A percentile compares a stretch with the other conserved stretches of the same genome.
These are phyloP conservation scores for Nicotiana paniculata DNA, from an alignment of 257 asterid species.

Conservation along the genomic window DNA sequence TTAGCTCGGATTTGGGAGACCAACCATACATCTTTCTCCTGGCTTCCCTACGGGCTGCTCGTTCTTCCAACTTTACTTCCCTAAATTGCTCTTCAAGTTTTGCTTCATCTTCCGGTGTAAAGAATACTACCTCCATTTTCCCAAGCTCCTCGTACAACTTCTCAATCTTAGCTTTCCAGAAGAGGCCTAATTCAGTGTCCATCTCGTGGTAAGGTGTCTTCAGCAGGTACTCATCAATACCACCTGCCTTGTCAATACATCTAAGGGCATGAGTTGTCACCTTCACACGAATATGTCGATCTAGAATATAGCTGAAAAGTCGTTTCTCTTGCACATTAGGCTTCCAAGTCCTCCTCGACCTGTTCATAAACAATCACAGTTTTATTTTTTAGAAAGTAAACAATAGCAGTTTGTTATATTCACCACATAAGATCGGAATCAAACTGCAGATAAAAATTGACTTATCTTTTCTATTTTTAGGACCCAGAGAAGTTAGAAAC, in stretches of 20 bases:
- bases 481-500: neutral
- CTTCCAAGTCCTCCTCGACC: slow-evolving; percentile 85
- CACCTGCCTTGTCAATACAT: slow-evolving; percentile 97
- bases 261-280: slow-evolving; percentile 90
- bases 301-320: slow-evolving; percentile 84
- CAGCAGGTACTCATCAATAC: slow-evolving; percentile 85
- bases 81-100: slow-evolving; percentile 50
- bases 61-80: slow-evolving; percentile 48
- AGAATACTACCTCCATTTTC: slow-evolving; percentile 79
- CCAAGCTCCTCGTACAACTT: slow-evolving; percentile 89
- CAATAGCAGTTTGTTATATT: neutral
- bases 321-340: slow-evolving; percentile 88
- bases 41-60: slow-evolving; percentile 55
- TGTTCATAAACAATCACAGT: slow-evolving; percentile 15
- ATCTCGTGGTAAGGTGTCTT: slow-evolving; percentile 88
- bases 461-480: neutral
- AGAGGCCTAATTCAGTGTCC: slow-evolving; percentile 82
- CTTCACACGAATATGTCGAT: slow-evolving; percentile 77
- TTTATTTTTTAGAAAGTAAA: neutral
- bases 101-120: slow-evolving; percentile 72
- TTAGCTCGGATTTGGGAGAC: slow-evolving; percentile 35
- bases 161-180: slow-evolving; percentile 82
- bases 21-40: slow-evolving; percentile 66
- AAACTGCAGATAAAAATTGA: neutral
- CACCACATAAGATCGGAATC: neutral